phyloP scores from a whole-genome alignment of 345 rosid genomes.

The Populus alba region DNA sequence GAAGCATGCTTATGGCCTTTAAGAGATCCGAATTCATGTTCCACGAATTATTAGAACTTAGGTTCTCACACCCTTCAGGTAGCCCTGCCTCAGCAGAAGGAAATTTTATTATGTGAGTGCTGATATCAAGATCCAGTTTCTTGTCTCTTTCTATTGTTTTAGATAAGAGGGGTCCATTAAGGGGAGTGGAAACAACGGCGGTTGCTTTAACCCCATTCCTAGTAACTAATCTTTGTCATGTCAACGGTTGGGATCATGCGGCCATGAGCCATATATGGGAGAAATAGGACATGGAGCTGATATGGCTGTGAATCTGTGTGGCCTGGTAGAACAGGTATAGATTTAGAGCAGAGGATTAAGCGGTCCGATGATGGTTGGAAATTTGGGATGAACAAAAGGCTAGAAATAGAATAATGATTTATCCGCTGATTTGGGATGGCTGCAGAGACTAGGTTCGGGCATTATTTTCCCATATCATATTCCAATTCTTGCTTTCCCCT shows the following conservation, averaged over 20 bases:
- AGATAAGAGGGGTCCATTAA: neutral
- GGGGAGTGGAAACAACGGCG: slow-evolving; percentile 5
- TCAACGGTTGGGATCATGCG: slow-evolving; percentile 10
- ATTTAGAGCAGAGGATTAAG: no score
- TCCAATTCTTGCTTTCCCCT: neutral
- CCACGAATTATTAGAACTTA: neutral
- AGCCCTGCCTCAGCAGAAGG: neutral
- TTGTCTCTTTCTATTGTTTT: neutral
- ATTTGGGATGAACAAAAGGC: neutral
- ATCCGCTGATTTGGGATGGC: neutral
- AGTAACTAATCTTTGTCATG: neutral
- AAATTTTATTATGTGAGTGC: neutral
- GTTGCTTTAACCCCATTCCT: slow-evolving; percentile 1
- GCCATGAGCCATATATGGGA: slow-evolving; percentile 10
- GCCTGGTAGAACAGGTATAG: neutral
- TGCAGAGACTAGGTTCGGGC: neutral
- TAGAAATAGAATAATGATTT: no score
- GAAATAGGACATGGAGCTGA: slow-evolving; percentile 6
- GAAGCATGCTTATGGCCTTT: slow-evolving; percentile 10
- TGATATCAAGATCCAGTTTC: neutral
- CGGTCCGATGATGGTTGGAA: no score
- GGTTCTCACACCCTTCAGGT: slow-evolving; percentile 1
- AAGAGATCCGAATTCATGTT: neutral
- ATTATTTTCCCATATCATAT: neutral
- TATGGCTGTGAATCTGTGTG: neutral